Conservation (phyloP, 352 stramenopile genomes). For the Blastocystis sp. region DNA sequence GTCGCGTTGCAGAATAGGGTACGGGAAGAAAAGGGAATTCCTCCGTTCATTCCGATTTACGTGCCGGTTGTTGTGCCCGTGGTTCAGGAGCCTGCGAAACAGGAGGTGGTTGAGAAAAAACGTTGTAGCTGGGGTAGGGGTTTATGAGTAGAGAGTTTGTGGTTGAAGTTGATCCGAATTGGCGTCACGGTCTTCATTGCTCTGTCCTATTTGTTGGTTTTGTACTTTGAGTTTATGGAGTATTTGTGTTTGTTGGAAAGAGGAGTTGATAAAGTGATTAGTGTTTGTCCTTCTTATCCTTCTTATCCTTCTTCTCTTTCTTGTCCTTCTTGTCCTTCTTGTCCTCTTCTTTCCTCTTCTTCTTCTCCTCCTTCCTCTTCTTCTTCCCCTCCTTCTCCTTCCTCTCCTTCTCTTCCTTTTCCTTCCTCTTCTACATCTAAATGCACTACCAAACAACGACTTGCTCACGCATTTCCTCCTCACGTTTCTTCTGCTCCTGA, state of each 20-base stretch:
- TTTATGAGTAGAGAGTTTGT: background rate
- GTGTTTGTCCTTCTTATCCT: conserved; percentile 47
- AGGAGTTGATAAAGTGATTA: conserved; percentile 9
- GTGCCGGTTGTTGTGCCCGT: conserved; percentile 44
- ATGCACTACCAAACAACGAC: background rate
- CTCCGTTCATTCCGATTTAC: conserved; percentile 33
- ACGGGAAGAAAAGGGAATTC: background rate
- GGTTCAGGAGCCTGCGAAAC: background rate
- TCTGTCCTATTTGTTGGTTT: background rate
- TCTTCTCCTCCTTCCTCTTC: conserved; percentile 8
- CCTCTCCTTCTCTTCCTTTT: conserved; percentile 65
- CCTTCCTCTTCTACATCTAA: conserved; percentile 43
- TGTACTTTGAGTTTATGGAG: background rate
- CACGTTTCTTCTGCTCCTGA: conserved; percentile 43
- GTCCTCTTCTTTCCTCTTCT: conserved; percentile 43
- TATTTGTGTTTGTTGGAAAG: conserved; percentile 39
- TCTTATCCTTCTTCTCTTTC: conserved; percentile 52
- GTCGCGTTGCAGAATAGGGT: background rate
- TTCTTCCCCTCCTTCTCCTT: conserved; percentile 60
- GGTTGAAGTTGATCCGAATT: background rate
- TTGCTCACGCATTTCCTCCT: conserved; percentile 58
- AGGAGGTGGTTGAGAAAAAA: conserved; percentile 1
- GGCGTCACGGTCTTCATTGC: background rate
- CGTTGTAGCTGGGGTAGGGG: background rate
- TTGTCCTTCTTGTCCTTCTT: conserved; percentile 69